Evolutionary conservation across 1,284 basidiomycete genomes (phyloP), one percentile per base, ranked within the genome.

Genomic region (Ustilago nuda): DNA sequence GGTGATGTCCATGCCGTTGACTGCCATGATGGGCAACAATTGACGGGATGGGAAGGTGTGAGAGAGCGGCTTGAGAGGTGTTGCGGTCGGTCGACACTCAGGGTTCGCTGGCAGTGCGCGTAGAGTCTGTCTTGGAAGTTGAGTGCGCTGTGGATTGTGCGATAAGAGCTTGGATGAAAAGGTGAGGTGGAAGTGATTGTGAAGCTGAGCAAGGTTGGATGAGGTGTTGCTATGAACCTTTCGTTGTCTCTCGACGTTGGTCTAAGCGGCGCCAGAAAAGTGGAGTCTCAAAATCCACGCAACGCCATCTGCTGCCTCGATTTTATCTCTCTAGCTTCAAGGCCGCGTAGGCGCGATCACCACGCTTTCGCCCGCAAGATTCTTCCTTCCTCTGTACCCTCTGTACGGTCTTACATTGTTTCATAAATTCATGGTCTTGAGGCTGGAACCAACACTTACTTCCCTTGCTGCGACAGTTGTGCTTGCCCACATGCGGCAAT

Each of bases 1-100:
- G 3, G 71, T 77, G 56, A 77, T 73, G 63, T 72, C 74, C 74
- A 72, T 76, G 33, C 74, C 74, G 66, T 76, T 76, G 53, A 76
- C 61, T 61, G 73, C 64, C 73, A 76, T 76, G 8, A 32, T 72
- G 48, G 27, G 13, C 30, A 48, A 32, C 8, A 9, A 37, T 5
- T 53, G 43, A 36, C 46, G 39, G 7, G 36, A n/a, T 8, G n/a
- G 36, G 19, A 37, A 23, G n/a, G 36, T 35, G 52, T 8, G 23
- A 27, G 23, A 19, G 36, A 12, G 54, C 23, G 43, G 48, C 6
- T 30, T 3, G 27, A 27, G 41, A 50, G 48, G 1, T 50, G 9
- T 27, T 27, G 23, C 23, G 23, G 23, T 3, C 23, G 23, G 23
- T 27, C 23, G 23, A 27, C 23, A 27, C 23, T 27, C 30, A 32